Conservation (phyloP, 1,284 basidiomycete species). For the Phellopilus nigrolimitatus region DNA sequence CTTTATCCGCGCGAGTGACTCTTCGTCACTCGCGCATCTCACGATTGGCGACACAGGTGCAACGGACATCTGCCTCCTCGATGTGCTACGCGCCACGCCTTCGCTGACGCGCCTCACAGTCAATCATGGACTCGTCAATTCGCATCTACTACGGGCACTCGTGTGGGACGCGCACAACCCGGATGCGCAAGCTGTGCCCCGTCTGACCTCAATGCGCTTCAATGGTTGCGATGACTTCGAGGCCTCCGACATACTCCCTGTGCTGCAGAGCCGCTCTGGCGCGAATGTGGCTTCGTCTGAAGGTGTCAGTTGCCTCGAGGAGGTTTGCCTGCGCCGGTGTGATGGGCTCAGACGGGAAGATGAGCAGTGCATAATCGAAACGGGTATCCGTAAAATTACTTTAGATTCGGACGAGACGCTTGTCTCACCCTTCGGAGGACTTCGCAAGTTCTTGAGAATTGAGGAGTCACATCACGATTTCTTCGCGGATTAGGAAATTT, state of each 20-base stretch:
- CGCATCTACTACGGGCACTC: conserved; percentile 4
- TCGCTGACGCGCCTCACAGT: conserved; percentile 7
- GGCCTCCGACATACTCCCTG: conserved; percentile 2
- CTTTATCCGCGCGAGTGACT: conserved; percentile 3
- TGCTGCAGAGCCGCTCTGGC: conserved; percentile 3
- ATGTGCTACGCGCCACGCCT: conserved; percentile 3
- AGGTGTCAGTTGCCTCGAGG: background rate
- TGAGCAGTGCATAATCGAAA: conserved; percentile 3
- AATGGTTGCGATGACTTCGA: conserved; percentile 8
- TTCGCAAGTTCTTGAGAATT: conserved; percentile 3
- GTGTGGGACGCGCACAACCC: conserved; percentile 1
- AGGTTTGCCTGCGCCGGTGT: conserved; percentile 6
- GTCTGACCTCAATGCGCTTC: conserved; percentile 1
- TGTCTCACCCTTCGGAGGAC: conserved; percentile 6
- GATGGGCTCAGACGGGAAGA: conserved; percentile 1
- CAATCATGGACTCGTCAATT: conserved; percentile 7
- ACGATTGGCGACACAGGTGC: conserved; percentile 13
- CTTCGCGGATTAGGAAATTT: conserved; percentile 10
- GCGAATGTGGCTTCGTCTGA: background rate
- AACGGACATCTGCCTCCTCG: conserved; percentile 5
- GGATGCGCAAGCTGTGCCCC: background rate
- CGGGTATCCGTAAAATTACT: background rate
- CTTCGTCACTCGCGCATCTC: conserved; percentile 9
- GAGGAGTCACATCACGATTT: conserved; percentile 8
- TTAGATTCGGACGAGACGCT: conserved; percentile 9